phyloP scores from a whole-genome alignment of 2,329 filamentous ascomycete genomes.

The Aphanocladium album region DNA sequence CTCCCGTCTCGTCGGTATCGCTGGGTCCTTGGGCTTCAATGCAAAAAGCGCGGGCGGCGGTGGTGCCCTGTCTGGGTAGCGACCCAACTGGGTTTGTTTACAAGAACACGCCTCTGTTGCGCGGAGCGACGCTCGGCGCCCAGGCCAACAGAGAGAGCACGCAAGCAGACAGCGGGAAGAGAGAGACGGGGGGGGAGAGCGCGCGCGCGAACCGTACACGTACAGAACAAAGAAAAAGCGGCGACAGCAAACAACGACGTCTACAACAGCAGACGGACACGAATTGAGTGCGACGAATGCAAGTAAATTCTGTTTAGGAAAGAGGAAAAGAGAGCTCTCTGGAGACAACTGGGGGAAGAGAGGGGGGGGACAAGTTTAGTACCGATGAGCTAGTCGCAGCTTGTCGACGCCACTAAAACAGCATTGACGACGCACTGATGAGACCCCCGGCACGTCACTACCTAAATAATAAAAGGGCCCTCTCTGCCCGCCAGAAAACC shows the following conservation, averaged over 20 bases:
- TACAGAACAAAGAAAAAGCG: not conserved
- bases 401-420: no score
- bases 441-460: no score
- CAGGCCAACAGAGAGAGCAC: no score
- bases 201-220: no score
- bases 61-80: constrained; percentile 10
- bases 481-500: not conserved
- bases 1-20: not conserved
- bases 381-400: no score
- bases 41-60: constrained; percentile 9
- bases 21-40: constrained; percentile 13
- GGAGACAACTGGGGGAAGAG: not conserved
- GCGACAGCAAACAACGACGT: not conserved
- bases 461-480: no score
- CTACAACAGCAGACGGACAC: not conserved
- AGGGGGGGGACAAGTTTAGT: not conserved
- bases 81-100: constrained; percentile 14
- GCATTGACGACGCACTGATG: no score
- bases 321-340: not conserved
- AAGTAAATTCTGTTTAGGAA: not conserved
- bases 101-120: constrained; percentile 7
- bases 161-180: not conserved
- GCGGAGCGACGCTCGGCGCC: not conserved
- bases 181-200: not conserved
- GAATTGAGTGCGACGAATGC: not conserved